Base-by-base conservation (phyloP, 2,329 filamentous ascomycete species). In the Clarireedia homoeocarpa region DNA sequence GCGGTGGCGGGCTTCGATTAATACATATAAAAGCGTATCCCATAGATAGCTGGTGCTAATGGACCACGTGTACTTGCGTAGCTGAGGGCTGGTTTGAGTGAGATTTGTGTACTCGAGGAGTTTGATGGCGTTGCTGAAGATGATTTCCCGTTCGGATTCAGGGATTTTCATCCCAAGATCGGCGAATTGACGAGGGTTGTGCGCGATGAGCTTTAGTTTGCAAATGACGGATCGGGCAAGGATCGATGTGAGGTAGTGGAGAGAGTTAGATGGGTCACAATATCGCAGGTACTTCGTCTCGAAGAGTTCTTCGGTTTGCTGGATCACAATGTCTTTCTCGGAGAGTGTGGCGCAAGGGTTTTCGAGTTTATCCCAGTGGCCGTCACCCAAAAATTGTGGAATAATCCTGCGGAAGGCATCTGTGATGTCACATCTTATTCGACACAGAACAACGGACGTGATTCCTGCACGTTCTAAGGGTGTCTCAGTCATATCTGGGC, bases 281-380 rank as follows among this genome's bases (percentile, higher is more conserved):
- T 72, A 67, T 2, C 58, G 62, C 15, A 73, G 52, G 48, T 70
- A 72, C 14, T 67, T 70, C n/a, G 62, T 61, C 48, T 75, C 69
- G 48, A 74, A 64, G 3, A 59, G 47, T 6, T 63, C 61, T 47
- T 73, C 69, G 3, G 74, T 56, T 53, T 72, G 66, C 9, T 44
- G 27, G 45, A 61, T 54, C 59, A 69, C 64, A 30, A 74, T 69
- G 6, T 63, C 30, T 9, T 45, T 58, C 27, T 69, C 64, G 27
- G 60, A 46, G 44, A 39, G 51, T 2, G 60, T 27, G 23, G 9
- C 5, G 10, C 7, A 34, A 34, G 10, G 12, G 30, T 34, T 34
- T 34, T 34, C 9, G 3, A 34, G 30, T 34, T 34, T 34, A 2
- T 30, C 27, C 27, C 27, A 10, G 27, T 10, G 27, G 10, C 7